Evolutionary conservation across 129 eudicot genomes (phyloP), one percentile per base, ranked within the genome.

Genomic region (Tanacetum coccineum): DNA sequence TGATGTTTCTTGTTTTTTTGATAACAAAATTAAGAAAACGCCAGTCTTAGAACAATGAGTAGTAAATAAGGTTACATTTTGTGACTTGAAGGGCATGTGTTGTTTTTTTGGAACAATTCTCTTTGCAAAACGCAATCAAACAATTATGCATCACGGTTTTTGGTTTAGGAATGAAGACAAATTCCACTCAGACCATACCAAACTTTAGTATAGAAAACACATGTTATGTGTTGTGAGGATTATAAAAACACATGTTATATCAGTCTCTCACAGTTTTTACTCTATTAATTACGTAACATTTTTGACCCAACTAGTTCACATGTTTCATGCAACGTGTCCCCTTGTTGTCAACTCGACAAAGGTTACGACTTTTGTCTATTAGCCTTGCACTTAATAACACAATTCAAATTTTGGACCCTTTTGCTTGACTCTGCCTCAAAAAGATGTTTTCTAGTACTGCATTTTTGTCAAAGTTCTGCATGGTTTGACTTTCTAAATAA

Each of bases 211-310:
- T 28, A 30, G 51, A 67, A 49, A 51, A 51, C 49, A 59, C 71
- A 51, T 67, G 71, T 67, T 67, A 67, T 52, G 49, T 51, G 55
- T 57, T 66, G 25, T 25, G 59, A 4, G 15, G 17, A 13, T 12
- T 66, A 59, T 66, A 59, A 17, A 18, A 9, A 51, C 71, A 9
- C n/a, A n/a, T n/a, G 71, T 66, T 48, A 30, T 67, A 9, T 67
- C 60, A 9, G 15, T 28, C 54, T 28, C 54, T 50, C 5, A 28
- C 32, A 50, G 14, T 21, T 46, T 44, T 21, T 64, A 25, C 12
- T 8, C 18, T 4, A 17, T 8, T 1, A 56, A 10, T 2, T 56
- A 22, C 25, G 1, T 18, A 17, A 46, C 59, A 26, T 48, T 48
- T 65, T 25, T 25, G 2, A 22, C 46, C 25, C 6, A 14, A 48